A percentile compares a stretch with the other conserved stretches of the same genome.
Conservation (phyloP, 192 early-diverging fungal genomes). For the Fimicolochytrium jonesii region DNA sequence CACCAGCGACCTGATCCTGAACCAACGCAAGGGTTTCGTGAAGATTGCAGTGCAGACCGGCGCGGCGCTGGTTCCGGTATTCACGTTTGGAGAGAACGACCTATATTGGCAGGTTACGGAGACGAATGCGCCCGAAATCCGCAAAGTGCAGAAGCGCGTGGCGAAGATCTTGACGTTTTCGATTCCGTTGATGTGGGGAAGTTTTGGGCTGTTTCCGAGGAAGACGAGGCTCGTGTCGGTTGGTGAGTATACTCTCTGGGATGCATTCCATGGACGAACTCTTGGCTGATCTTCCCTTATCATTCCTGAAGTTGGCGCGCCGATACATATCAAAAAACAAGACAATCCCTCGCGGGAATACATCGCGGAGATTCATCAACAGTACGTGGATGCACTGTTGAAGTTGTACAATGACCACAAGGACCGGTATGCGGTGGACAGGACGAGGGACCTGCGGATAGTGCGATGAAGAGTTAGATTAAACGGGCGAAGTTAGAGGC, state of each 20-base stretch:
- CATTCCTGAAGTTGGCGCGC: conserved; percentile 19
- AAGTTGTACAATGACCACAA: conserved; percentile 27
- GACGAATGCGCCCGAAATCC: conserved; percentile 1
- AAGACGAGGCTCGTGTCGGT: conserved; percentile 7
- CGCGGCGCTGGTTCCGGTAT: conserved; percentile 74
- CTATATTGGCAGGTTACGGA: conserved; percentile 18
- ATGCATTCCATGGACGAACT: not conserved
- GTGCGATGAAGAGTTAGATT: too few species aligned
- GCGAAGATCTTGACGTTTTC: conserved; percentile 8
- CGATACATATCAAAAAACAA: conserved; percentile 15
- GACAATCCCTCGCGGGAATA: conserved; percentile 28
- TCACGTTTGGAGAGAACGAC: conserved; percentile 80
- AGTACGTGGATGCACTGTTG: conserved; percentile 16
- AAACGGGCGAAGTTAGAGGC: too few species aligned
- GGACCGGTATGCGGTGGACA: conserved; percentile 12
- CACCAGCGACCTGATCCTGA: conserved; percentile 38
- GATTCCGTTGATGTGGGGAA: conserved; percentile 9
- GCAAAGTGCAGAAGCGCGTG: not conserved
- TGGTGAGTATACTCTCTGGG: not conserved
- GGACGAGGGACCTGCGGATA: conserved; percentile 26
- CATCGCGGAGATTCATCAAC: conserved; percentile 18
- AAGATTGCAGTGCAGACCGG: conserved; percentile 80
- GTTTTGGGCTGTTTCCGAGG: conserved; percentile 5
- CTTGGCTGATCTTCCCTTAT: not conserved
- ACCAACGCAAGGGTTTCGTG: conserved; percentile 58